A percentile compares a stretch with the other conserved stretches of the same genome.
These are phyloP conservation scores for Tolypocladium ovalisporum DNA, from an alignment of 2,329 filamentous ascomycete species.

Conservation along the genomic window DNA sequence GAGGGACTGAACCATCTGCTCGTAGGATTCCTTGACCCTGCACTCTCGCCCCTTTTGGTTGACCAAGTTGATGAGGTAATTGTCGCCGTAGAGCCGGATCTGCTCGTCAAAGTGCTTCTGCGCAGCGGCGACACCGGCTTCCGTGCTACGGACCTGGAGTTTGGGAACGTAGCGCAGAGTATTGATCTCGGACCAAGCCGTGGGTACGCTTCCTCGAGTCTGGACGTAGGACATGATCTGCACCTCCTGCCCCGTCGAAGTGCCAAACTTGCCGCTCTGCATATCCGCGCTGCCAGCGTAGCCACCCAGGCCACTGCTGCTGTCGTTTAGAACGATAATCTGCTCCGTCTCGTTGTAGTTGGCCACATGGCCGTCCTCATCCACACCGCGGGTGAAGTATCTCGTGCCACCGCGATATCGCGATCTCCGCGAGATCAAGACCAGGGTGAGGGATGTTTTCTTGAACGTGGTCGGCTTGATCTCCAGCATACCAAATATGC, in stretches of 20 bases:
- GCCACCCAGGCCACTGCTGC: conserved; percentile 60
- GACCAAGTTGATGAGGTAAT: conserved; percentile 93
- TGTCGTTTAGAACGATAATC: conserved; percentile 79
- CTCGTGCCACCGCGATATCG: conserved; percentile 81
- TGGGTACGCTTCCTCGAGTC: conserved; percentile 89
- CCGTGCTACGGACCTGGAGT: conserved; percentile 75
- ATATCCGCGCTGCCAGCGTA: conserved; percentile 69
- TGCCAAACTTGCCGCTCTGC: conserved; percentile 59
- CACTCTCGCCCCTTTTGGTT: conserved; percentile 92
- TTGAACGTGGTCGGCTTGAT: conserved; percentile 83
- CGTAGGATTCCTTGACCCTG: conserved; percentile 84
- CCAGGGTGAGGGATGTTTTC: conserved; percentile 70
- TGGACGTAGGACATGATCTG: conserved; percentile 94
- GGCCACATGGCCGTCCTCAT: conserved; percentile 88
- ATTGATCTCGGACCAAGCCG: conserved; percentile 95
- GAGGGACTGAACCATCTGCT: conserved; percentile 73
- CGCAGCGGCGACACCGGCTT: conserved; percentile 68
- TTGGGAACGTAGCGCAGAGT: conserved; percentile 84
- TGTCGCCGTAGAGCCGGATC: conserved; percentile 86
- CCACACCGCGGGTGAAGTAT: conserved; percentile 89
- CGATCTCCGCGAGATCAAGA: conserved; percentile 80
- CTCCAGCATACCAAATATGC: conserved; percentile 94
- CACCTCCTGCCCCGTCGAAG: conserved; percentile 55
- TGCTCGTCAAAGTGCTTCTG: conserved; percentile 88
- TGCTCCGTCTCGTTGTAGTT: conserved; percentile 99